These are phyloP conservation scores for Pseudogymnoascus sp. DNA, from an alignment of 2,329 filamentous ascomycete genomes.

Conservation along the genomic window DNA sequence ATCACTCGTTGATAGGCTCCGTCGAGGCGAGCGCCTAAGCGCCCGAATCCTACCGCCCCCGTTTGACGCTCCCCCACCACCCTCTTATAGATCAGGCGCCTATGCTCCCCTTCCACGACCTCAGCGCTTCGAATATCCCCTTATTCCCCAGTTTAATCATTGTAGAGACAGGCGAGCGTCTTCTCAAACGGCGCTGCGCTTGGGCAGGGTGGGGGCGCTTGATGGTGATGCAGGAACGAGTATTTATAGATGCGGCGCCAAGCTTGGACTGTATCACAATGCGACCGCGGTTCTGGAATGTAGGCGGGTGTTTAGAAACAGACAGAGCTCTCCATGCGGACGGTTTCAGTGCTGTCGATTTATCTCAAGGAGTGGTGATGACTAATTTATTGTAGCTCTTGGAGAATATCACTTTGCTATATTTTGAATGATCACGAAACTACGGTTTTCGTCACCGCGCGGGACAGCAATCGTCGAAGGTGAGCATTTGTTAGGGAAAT, in stretches of 20 bases:
- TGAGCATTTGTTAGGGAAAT: no score
- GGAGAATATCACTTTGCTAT: background rate
- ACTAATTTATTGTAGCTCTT: background rate
- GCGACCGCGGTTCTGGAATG: background rate
- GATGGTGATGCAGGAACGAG: background rate
- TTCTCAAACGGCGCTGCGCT: slow-evolving; percentile 1
- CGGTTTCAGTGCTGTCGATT: background rate
- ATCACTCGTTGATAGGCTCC: background rate
- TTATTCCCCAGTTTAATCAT: background rate
- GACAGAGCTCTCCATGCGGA: background rate
- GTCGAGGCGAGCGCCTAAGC: background rate
- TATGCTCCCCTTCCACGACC: background rate
- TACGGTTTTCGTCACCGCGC: no score
- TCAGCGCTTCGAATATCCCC: background rate
- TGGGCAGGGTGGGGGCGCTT: background rate
- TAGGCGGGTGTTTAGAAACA: background rate
- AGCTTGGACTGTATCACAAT: background rate
- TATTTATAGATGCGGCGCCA: slow-evolving; percentile 4
- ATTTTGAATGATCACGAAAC: background rate
- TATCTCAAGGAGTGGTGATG: background rate
- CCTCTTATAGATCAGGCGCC: background rate
- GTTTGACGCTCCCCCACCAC: background rate
- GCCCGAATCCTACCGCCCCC: background rate
- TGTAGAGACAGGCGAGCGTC: background rate
- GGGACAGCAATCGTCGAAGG: background rate